These are phyloP conservation scores for Pyrus hybrid DNA, from an alignment of 331 rosid species.

Conservation along the genomic window DNA sequence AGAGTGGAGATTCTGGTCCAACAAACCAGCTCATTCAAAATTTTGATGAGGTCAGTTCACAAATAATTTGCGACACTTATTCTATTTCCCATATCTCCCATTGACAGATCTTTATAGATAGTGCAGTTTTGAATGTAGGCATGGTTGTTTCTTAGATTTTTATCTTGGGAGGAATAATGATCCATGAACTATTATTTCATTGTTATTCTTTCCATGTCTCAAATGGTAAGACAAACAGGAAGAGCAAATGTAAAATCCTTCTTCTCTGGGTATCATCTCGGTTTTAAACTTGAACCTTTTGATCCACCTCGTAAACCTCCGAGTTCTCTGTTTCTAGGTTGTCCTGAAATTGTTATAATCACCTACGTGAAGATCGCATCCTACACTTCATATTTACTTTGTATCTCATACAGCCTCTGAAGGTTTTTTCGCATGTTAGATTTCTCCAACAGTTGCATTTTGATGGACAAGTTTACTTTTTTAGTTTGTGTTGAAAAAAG, in stretches of 20 bases:
- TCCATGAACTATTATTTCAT: background rate
- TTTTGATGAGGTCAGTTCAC: constrained; percentile 46
- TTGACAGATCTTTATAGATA: background rate
- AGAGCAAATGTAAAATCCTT: background rate
- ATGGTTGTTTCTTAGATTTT: background rate
- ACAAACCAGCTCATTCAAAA: constrained; percentile 41
- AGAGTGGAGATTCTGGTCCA: constrained; percentile 29
- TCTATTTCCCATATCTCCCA: background rate
- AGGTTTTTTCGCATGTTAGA: background rate
- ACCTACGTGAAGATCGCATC: background rate
- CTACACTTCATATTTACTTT: background rate
- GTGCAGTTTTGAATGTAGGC: background rate
- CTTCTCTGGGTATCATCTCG: background rate
- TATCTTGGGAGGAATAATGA: background rate
- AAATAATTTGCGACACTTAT: background rate
- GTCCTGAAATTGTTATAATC: background rate
- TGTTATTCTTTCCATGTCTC: background rate
- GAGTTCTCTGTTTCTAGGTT: background rate
- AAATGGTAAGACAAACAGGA: background rate
- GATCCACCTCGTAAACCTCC: background rate
- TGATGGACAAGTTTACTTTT: background rate
- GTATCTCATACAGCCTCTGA: background rate
- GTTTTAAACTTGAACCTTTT: background rate
- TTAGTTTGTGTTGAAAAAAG: background rate
- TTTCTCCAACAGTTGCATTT: background rate